Conservation (phyloP, 345 rosid species). For the rapeseed (Brassica napus) region Da-Ae NC_063444.1:38386501-38387000, state of each 20-base stretch:
- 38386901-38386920: slow-evolving; percentile 11
- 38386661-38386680: background rate
- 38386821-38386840: background rate
- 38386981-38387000: background rate
- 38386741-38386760: slow-evolving; percentile 10
- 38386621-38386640: background rate
- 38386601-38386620: background rate
- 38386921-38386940: slow-evolving; percentile 7
- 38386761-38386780: slow-evolving; percentile 21
- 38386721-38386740: slow-evolving; percentile 10
- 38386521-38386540: no score
- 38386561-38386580: background rate
- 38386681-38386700: background rate
- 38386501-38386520: no score
- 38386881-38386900: slow-evolving; percentile 28
- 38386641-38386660: background rate
- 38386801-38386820: slow-evolving; percentile 3
- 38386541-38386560: no score
- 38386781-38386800: slow-evolving; percentile 39
- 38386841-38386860: slow-evolving; percentile 18
- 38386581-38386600: background rate
- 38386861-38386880: slow-evolving; percentile 23
- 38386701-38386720: background rate
- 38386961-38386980: background rate
- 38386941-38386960: background rate